Evolutionary conservation across 331 rosid species (phyloP).

Genomic region (Phaseolus coccineus): DNA sequence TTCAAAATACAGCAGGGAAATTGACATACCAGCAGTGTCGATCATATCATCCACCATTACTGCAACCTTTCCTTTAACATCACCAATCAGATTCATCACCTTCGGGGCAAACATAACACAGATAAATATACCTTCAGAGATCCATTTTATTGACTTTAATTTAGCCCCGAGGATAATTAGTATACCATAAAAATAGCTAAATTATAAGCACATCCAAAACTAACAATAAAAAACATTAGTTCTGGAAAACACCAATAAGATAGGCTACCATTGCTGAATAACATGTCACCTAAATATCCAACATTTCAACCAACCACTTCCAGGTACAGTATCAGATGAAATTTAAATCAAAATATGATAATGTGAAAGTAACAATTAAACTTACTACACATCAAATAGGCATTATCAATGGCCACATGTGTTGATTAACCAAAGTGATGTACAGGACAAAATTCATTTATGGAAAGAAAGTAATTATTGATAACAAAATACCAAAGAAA

Average conservation of each 20-base stretch:
- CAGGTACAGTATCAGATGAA: background rate
- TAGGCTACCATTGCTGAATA: background rate
- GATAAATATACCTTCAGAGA: conserved; percentile 28
- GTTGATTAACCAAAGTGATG: background rate
- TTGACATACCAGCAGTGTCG: conserved; percentile 93
- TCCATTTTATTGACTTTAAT: conserved; percentile 15
- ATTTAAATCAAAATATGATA: background rate
- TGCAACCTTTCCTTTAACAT: conserved; percentile 96
- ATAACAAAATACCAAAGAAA: conserved; percentile 8
- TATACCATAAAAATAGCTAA: background rate
- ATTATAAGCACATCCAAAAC: conserved; percentile 2
- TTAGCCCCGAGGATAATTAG: background rate
- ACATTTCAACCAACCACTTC: background rate
- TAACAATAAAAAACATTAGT: background rate
- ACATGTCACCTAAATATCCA: background rate
- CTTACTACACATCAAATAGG: background rate
- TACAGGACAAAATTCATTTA: background rate
- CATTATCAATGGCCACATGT: conserved; percentile 1
- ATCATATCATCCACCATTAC: conserved; percentile 99
- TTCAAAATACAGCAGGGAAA: conserved; percentile 26
- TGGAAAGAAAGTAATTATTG: background rate
- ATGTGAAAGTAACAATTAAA: conserved; percentile 1
- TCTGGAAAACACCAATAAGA: background rate
- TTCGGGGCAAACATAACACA: conserved; percentile 47
- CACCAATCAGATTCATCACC: conserved; percentile 99